These are phyloP conservation scores for Trichoderma brevicompactum DNA, from an alignment of 2,329 filamentous ascomycete species.

Conservation along the genomic window DNA sequence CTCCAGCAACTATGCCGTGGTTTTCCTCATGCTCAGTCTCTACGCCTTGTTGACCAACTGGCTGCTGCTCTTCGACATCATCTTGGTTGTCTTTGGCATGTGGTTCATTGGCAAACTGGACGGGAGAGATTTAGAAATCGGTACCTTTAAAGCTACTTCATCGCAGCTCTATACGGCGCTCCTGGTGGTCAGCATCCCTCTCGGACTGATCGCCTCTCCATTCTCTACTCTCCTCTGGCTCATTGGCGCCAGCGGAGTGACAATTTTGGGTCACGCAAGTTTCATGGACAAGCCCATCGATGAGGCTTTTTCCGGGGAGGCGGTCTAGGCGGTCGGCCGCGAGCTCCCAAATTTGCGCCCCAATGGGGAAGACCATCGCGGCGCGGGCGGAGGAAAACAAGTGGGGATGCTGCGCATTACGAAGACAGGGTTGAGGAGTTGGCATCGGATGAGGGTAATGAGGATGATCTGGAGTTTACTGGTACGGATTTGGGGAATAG, in stretches of 20 bases:
- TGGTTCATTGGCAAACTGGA: slow-evolving; percentile 90
- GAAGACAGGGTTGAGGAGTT: slow-evolving; percentile 66
- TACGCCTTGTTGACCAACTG: slow-evolving; percentile 92
- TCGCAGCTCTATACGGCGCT: slow-evolving; percentile 94
- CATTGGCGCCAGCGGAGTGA: slow-evolving; percentile 91
- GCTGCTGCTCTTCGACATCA: slow-evolving; percentile 86
- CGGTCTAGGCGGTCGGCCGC: slow-evolving; percentile 99
- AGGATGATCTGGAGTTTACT: slow-evolving; percentile 44
- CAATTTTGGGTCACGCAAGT: slow-evolving; percentile 84
- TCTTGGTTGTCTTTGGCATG: slow-evolving; percentile 83
- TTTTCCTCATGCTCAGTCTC: slow-evolving; percentile 94
- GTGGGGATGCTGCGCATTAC: slow-evolving; percentile 50
- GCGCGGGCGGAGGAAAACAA: slow-evolving; percentile 71
- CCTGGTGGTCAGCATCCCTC: slow-evolving; percentile 78
- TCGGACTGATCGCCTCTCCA: slow-evolving; percentile 83
- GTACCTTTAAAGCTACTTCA: slow-evolving; percentile 78
- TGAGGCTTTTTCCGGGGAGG: slow-evolving; percentile 99
- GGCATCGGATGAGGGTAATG: slow-evolving; percentile 62
- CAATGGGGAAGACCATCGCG: slow-evolving; percentile 99
- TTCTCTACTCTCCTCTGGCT: slow-evolving; percentile 90
- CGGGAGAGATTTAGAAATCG: slow-evolving; percentile 86
- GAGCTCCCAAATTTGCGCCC: slow-evolving; percentile 94
- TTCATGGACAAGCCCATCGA: slow-evolving; percentile 99
- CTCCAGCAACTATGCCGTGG: slow-evolving; percentile 95
- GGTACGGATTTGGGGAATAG: slow-evolving; percentile 58